phyloP scores from a whole-genome alignment of 345 rosid genomes.

The Hevea brasiliensis region DNA sequence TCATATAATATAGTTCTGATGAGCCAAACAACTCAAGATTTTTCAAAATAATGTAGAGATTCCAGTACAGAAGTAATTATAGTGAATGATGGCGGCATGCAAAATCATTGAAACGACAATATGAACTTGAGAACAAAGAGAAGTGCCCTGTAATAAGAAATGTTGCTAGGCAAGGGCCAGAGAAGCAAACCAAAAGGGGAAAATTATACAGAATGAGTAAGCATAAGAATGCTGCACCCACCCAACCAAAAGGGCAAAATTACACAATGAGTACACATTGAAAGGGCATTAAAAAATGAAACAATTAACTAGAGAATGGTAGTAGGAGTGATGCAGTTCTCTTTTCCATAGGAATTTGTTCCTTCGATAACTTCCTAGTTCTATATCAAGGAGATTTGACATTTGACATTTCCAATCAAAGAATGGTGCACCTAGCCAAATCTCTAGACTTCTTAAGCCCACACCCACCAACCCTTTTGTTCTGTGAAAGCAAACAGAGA shows the following conservation, averaged over 20 bases:
- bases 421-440: too few relatives aligned
- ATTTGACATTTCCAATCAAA: neutral
- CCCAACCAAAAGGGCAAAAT: neutral
- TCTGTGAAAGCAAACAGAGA: neutral
- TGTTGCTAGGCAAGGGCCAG: conserved; percentile 84
- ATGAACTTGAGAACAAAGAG: conserved; percentile 1
- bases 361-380: too few relatives aligned
- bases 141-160: conserved; percentile 87
- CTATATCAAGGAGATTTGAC: neutral
- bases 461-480: neutral
- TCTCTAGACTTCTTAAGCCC: neutral
- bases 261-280: too few relatives aligned
- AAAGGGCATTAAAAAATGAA: neutral
- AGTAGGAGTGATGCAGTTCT: too few relatives aligned
- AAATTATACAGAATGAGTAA: neutral
- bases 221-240: neutral
- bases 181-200: conserved; percentile 21
- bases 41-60: neutral
- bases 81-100: neutral
- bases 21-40: neutral
- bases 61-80: neutral
- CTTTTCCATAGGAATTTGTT: too few relatives aligned
- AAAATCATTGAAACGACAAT: neutral
- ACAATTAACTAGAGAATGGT: neutral
- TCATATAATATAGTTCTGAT: neutral